Evolutionary conservation across 306 rosid genomes (phyloP), one percentile per base, ranked within the genome.

Genomic region (Casuarina cunninghamiana): DNA sequence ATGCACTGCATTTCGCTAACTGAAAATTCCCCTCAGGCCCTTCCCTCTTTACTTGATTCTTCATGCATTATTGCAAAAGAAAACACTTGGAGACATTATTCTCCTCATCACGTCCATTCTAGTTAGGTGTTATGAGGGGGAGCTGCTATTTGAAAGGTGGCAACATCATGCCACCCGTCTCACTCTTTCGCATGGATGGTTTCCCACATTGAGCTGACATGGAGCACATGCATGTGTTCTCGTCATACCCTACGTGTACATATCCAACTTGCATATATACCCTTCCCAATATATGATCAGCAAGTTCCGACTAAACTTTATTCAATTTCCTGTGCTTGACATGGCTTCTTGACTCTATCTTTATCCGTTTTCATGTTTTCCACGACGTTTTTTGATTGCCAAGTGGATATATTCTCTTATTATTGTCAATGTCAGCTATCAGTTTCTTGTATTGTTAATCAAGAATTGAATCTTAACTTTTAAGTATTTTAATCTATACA

Each of bases 31-130:
- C 75, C 79, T 43, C 78, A 72, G 75, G 83, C 73, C 87, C 78
- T 74, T 61, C 15, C 26, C 26, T 90, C 91, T 90, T 92, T 90
- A 77, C 77, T 72, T 77, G 94, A 92, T 92, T 92, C 97, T 86
- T 75, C 79, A 43, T 90, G 93, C 89, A 92, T 88, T 92, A 92
- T 92, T 90, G 93, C 79, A 77, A 82, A 90, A 89, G 88, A 82
- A 60, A 68, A 43, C 73, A 75, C 44, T 60, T 60, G 61, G 8
- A 15, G 69, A 43, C 53, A 69, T 84, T 84, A 82, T 82, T 82
- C 85, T 8, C 79, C 54, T 77, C 82, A 6, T 35, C 85, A 71
- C 87, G 53, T 89, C 85, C 74, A 15, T 72, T 83, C 50, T 77
- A 44, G 78, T 10, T 39, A 89, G 91, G 93, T 83, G 75, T 44